These are phyloP conservation scores for Mortierella hygrophila DNA, from an alignment of 192 early-diverging fungal species.

Conservation along the genomic window DNA sequence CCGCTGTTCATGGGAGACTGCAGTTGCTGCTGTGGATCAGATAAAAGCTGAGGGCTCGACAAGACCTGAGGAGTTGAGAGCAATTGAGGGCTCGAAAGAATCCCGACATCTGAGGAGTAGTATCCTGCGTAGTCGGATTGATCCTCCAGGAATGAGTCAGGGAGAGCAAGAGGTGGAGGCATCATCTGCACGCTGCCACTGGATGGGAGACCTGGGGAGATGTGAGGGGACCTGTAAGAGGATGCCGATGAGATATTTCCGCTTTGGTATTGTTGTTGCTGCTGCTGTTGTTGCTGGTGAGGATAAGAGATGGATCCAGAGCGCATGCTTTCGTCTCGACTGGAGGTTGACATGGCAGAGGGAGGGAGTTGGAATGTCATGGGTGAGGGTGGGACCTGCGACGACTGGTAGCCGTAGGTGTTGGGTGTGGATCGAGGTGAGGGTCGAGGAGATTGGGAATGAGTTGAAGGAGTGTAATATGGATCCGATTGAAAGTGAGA, in stretches of 20 bases:
- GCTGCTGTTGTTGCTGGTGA: constrained; percentile 10
- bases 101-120: constrained; percentile 50
- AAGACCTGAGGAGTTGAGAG: constrained; percentile 8
- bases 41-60: constrained; percentile 25
- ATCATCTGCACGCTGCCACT: background rate
- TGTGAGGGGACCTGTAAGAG: constrained; percentile 41
- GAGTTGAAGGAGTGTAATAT: constrained; percentile 28
- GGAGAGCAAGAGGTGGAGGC: constrained; percentile 41
- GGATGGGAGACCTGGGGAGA: constrained; percentile 31
- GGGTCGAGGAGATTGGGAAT: constrained; percentile 33
- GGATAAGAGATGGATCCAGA: constrained; percentile 32
- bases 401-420: constrained; percentile 27
- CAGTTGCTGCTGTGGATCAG: background rate
- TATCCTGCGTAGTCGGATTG: constrained; percentile 49
- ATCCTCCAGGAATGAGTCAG: constrained; percentile 45
- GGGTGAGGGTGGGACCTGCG: constrained; percentile 43
- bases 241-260: constrained; percentile 14
- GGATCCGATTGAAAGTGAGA: constrained; percentile 33
- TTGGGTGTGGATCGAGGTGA: constrained; percentile 43
- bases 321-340: constrained; percentile 25
- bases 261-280: constrained; percentile 3
- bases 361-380: constrained; percentile 38
- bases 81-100: constrained; percentile 27
- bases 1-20: constrained; percentile 7
- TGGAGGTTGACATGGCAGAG: constrained; percentile 30